Evolutionary conservation across 306 rosid species (phyloP), one percentile per base, ranked within the genome.

Genomic region (Prosopis cineraria): DNA sequence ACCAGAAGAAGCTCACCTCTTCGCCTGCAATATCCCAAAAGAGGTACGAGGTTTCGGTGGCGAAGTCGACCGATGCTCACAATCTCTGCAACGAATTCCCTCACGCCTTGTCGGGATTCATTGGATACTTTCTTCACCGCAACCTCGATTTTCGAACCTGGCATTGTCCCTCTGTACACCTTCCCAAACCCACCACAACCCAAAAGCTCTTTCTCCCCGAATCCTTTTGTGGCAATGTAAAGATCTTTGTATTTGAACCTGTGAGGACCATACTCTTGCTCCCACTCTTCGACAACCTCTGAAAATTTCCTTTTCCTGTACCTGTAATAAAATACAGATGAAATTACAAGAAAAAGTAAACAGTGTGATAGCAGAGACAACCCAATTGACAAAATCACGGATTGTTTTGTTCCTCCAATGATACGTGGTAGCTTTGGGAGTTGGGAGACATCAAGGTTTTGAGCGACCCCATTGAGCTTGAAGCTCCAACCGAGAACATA

Each of bases 401-500:
- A 58, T 24, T 55, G 31, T 37, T 17, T 7, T 0, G 75, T 2
- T 75, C 79, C 79, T 14, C 59, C 72, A 2, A 70, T 52, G 60
- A n/a, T n/a, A n/a, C n/a, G 58, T 3, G 91, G 91, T 14, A 87
- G 76, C 52, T 80, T 75, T 0, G 91, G 93, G 27, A 88, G 90
- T 69, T 63, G 44, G 20, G 85, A 78, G 27, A 79, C 65, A 11
- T 1, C 70, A 58, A 91, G 88, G 9, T 53, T 67, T 82, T 80
- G 83, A 25, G 88, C 84, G 30, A 76, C n/a, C 13, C 93, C 87
- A 63, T 89, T 87, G 16, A 83, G 24, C 53, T 47, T 68, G 41
- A 91, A 91, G 72, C 97, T 89, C 94, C 93, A 89, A 47, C 91
- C 97, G 36, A 86, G 47, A 58, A 89, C 40, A 73, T 86, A 89